phyloP scores from a whole-genome alignment of 1,284 basidiomycete species.

The Ustilago sp. region DNA sequence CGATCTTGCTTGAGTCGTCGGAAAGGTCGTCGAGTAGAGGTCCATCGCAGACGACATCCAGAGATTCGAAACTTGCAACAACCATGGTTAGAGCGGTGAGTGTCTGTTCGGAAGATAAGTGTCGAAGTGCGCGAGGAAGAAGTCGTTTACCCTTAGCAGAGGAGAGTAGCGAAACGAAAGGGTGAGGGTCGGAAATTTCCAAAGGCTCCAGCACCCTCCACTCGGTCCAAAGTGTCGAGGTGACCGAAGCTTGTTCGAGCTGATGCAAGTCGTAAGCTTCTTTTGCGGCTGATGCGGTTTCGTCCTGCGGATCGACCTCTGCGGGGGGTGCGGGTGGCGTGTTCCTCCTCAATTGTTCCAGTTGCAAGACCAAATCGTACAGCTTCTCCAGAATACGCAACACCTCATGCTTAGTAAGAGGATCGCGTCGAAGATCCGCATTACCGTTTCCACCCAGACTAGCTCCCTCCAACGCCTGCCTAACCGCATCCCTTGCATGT shows the following conservation, averaged over 20 bases:
- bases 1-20: slow-evolving; percentile 31
- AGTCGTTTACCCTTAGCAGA: slow-evolving; percentile 93
- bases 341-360: slow-evolving; percentile 87
- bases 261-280: slow-evolving; percentile 40
- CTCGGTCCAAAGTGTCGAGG: slow-evolving; percentile 78
- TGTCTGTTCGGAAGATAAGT: slow-evolving; percentile 82
- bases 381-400: slow-evolving; percentile 85
- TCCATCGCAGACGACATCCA: slow-evolving; percentile 74
- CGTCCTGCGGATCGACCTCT: slow-evolving; percentile 70
- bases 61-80: slow-evolving; percentile 90
- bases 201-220: slow-evolving; percentile 89
- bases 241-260: slow-evolving; percentile 49
- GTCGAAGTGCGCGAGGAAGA: slow-evolving; percentile 87
- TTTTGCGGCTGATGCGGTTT: slow-evolving; percentile 26
- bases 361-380: slow-evolving; percentile 84
- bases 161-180: slow-evolving; percentile 90
- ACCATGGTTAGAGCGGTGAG: slow-evolving; percentile 89
- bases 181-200: slow-evolving; percentile 95
- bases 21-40: slow-evolving; percentile 38
- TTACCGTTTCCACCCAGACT: slow-evolving; percentile 71
- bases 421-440: slow-evolving; percentile 68
- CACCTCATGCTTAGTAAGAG: slow-evolving; percentile 82
- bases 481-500: slow-evolving; percentile 58
- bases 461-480: slow-evolving; percentile 61
- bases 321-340: slow-evolving; percentile 74